Evolutionary conservation across 2,329 filamentous ascomycete species (phyloP), one percentile per base, ranked within the genome.

Genomic region (Cladosporium colombiae): DNA sequence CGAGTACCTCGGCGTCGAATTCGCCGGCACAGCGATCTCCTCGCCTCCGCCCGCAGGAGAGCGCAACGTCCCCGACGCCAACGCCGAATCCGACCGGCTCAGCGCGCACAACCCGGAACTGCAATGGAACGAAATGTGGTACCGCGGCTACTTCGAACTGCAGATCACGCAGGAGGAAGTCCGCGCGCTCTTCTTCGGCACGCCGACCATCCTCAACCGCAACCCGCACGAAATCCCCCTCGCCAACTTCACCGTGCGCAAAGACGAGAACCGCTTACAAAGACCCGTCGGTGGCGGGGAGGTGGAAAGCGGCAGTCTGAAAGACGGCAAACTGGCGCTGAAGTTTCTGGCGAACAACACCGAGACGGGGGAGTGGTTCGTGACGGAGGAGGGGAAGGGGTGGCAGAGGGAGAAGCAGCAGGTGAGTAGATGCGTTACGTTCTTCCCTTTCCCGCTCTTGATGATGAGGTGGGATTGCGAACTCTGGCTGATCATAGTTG

Each of bases 71-170:
- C 73, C 71, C 33, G 77, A 81, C 25, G 61, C 61, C 1, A 63
- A 63, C 35, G 25, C 31, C 50, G 61, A 63, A 25, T 40, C 50
- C 35, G 61, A 63, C 61, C 25, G 50, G 1, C 52, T 63, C 16
- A 56, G 35, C 50, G 50, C 37, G 16, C 35, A 46, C 50, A 91
- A 90, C 74, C 76, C 79, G 1, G 87, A 89, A 74, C 78, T 92
- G 63, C 86, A 89, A 73, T 92, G 89, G 89, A 85, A 88, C 70
- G 89, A 91, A 64, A 77, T 58, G 55, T 91, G 89, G 73, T 91
- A 91, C 75, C 82, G 89, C 13, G 89, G 89, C 1, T 92, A 92
- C 78, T 91, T 87, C 69, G 84, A 89, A 71, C 78, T 91, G 55
- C 81, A 83, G 50, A 80, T 90, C 66, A 81, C 79, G 14, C 79